Evolutionary conservation across 2,329 filamentous ascomycete species (phyloP).

Genomic region (Didymella arachidicola): DNA sequence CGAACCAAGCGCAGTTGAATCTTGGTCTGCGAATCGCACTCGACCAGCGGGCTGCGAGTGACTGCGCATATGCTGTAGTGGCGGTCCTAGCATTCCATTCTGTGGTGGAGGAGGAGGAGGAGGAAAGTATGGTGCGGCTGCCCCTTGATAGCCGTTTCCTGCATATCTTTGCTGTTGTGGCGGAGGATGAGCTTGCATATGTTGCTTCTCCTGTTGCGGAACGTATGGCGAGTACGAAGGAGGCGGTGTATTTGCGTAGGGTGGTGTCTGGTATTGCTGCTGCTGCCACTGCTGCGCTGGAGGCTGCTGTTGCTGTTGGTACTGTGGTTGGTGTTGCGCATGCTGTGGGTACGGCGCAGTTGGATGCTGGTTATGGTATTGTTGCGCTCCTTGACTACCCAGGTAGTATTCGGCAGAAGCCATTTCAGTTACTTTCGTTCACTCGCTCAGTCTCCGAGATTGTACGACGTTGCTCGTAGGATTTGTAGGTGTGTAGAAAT

Average conservation of each 20-base stretch:
- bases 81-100: constrained; percentile 37
- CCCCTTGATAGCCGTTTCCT: constrained; percentile 14
- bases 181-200: constrained; percentile 33
- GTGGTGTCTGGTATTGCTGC: constrained; percentile 21
- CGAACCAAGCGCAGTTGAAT: constrained; percentile 26
- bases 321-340: constrained; percentile 20
- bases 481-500: constrained; percentile 10
- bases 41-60: constrained; percentile 44
- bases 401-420: constrained; percentile 47
- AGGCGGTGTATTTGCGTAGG: constrained; percentile 24
- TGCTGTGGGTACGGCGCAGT: constrained; percentile 24
- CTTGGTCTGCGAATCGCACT: constrained; percentile 42
- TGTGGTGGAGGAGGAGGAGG: constrained; percentile 11
- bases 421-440: constrained; percentile 28
- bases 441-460: background rate
- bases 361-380: constrained; percentile 30
- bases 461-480: background rate
- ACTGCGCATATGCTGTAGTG: constrained; percentile 36
- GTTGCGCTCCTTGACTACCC: constrained; percentile 34
- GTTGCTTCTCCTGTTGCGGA: constrained; percentile 34
- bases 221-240: constrained; percentile 32
- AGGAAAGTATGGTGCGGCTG: constrained; percentile 14
- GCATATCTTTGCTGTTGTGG: constrained; percentile 20
- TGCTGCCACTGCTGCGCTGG: constrained; percentile 24
- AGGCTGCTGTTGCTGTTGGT: constrained; percentile 29